phyloP scores from a whole-genome alignment of 139 green algal genomes.

The Tetradesmus obliquus region DNA sequence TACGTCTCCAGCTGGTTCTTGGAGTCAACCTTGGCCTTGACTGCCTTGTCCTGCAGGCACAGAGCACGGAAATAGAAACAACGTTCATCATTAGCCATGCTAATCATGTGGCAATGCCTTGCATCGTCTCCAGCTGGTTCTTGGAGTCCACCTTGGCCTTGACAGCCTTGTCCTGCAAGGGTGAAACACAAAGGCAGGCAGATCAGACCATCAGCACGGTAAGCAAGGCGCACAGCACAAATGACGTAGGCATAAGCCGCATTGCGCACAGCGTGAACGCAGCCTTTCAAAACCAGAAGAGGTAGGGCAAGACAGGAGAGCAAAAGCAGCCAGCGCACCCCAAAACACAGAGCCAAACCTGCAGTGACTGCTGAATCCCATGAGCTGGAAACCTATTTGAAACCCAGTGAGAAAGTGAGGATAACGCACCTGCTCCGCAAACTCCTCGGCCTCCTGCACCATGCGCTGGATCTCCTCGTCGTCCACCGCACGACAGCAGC shows the following conservation, averaged over 20 bases:
- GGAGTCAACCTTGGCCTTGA: conserved; percentile 59
- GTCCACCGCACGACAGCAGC: conserved; percentile 27
- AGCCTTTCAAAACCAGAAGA: no score
- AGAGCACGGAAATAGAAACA: conserved; percentile 39
- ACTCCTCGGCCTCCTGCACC: not conserved
- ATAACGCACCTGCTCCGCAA: conserved; percentile 15
- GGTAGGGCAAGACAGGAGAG: no score
- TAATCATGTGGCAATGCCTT: not conserved
- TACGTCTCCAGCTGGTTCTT: conserved; percentile 69
- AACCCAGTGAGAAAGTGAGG: not conserved
- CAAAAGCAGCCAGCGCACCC: no score
- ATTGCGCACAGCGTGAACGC: no score
- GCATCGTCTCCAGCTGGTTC: conserved; percentile 65
- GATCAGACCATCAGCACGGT: no score
- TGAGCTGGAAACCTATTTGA: not conserved
- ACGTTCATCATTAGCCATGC: not conserved
- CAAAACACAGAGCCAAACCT: no score
- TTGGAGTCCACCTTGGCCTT: conserved; percentile 57
- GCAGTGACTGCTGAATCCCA: no score
- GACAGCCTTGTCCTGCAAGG: conserved; percentile 50
- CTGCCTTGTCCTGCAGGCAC: conserved; percentile 47
- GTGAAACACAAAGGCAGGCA: not conserved
- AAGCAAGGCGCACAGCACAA: no score
- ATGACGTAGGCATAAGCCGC: no score
- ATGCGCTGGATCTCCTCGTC: conserved; percentile 62